phyloP scores from a whole-genome alignment of 129 eudicot species.

The Silybum marianum region DNA sequence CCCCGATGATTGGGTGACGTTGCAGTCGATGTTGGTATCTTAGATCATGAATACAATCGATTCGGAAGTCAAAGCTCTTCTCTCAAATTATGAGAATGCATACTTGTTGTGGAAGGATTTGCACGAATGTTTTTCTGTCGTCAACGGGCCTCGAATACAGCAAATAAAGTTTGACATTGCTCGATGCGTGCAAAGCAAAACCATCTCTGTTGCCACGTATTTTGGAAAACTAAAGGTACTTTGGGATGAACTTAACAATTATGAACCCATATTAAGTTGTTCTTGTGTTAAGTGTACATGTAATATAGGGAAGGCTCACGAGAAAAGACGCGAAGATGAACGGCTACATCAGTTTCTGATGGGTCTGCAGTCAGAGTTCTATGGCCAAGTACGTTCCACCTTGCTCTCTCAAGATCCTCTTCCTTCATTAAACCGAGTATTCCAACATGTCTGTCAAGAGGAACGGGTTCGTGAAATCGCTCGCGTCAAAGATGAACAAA shows the following conservation, averaged over 20 bases:
- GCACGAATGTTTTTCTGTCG: too few species aligned
- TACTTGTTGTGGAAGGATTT: too few species aligned
- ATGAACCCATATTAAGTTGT: not conserved
- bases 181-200: too few species aligned
- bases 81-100: not conserved
- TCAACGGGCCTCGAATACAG: too few species aligned
- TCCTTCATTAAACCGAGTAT: not conserved
- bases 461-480: not conserved
- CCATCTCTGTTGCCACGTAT: too few species aligned
- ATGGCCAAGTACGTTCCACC: too few species aligned
- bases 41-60: not conserved
- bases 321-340: too few species aligned
- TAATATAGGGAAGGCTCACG: not conserved
- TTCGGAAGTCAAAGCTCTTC: not conserved
- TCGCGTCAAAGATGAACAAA: not conserved
- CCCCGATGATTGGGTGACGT: not conserved
- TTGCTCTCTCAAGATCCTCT: slow-evolving; percentile 6
- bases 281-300: not conserved
- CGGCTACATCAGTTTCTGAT: too few species aligned
- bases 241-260: not conserved
- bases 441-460: not conserved
- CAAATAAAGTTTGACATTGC: too few species aligned
- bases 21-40: not conserved
- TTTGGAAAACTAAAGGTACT: not conserved
- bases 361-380: too few species aligned